Base-by-base conservation (phyloP, 2,329 filamentous ascomycete genomes). In the Cladosporium cucumerinum region DNA sequence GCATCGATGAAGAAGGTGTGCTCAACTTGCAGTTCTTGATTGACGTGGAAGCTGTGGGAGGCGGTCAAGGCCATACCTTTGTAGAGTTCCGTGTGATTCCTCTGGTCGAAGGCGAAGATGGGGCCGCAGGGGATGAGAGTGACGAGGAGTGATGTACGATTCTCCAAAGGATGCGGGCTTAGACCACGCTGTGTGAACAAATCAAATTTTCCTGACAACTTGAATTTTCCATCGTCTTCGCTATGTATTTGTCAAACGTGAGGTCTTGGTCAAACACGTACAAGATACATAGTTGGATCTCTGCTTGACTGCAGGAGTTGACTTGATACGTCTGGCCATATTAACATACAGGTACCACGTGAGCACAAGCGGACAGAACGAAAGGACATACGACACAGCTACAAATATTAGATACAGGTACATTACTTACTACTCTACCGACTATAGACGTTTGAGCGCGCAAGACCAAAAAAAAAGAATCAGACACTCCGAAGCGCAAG, bases 11-110 rank as follows among this genome's bases (percentile, higher is more conserved):
- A 1, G 92, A 97, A 75, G 94, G 95, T 0, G 94, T 99, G 32
- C 78, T 99, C 69, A 97, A 92, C 77, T 80, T 98, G 75, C 95
- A 99, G 74, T 97, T 98, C 73, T 95, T 99, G 90, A 89, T 99
- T 18, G 92, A 97, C 74, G 83, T 93, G 49, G 92, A 95, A 67
- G 69, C 69, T 2, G 68, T 66, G n/a, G 69, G 69, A 25, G 68
- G 65, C 11, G 69, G 67, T 14, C 69, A 72, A 21, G 78, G 78
- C 28, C 82, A 87, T 46, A 91, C 87, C 71, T 96, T 94, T 78
- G 83, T 95, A 26, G 91, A 95, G 76, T 96, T 94, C 76, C 84
- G 90, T 23, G 92, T 95, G 74, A 88, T 96, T 65, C 91, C 92
- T 18, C 88, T 89, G 65, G 81, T 87, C 63, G 82, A 84, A 18